These are phyloP conservation scores for Avena eriantha DNA, from an alignment of 176 grass and related monocot species.

Conservation along the genomic window DNA sequence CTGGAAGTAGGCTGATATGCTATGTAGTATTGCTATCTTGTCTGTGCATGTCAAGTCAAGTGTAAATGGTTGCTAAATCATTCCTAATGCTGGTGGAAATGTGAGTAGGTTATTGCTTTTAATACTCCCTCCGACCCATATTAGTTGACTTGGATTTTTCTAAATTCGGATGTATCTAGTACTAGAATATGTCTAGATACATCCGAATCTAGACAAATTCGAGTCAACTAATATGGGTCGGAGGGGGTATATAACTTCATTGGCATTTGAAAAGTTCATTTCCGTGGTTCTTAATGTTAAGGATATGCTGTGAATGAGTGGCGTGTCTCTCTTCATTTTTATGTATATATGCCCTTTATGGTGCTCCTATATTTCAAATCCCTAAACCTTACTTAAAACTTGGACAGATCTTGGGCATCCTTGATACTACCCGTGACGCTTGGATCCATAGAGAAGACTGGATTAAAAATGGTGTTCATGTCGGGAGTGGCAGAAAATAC, in stretches of 20 bases:
- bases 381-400: neutral
- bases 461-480: conserved; percentile 85
- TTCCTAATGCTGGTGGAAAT: neutral
- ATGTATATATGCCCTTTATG: neutral
- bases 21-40: neutral
- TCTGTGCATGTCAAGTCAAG: neutral
- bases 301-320: neutral
- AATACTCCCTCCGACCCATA: neutral
- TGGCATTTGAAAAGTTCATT: neutral
- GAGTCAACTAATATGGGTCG: too few relatives aligned
- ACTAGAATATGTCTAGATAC: too few relatives aligned
- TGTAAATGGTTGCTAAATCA: neutral
- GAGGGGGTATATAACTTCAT: neutral
- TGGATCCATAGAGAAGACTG: conserved; percentile 99
- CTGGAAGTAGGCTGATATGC: neutral
- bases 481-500: conserved; percentile 91
- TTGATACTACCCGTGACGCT: conserved; percentile 83
- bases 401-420: conserved; percentile 80
- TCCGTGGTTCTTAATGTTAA: neutral
- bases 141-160: too few relatives aligned
- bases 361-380: neutral
- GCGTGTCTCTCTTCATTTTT: neutral
- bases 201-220: too few relatives aligned
- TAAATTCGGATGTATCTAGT: too few relatives aligned
- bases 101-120: neutral